Evolutionary conservation across 2,329 filamentous ascomycete species (phyloP).

Genomic region (Lecanicillium sp.): DNA sequence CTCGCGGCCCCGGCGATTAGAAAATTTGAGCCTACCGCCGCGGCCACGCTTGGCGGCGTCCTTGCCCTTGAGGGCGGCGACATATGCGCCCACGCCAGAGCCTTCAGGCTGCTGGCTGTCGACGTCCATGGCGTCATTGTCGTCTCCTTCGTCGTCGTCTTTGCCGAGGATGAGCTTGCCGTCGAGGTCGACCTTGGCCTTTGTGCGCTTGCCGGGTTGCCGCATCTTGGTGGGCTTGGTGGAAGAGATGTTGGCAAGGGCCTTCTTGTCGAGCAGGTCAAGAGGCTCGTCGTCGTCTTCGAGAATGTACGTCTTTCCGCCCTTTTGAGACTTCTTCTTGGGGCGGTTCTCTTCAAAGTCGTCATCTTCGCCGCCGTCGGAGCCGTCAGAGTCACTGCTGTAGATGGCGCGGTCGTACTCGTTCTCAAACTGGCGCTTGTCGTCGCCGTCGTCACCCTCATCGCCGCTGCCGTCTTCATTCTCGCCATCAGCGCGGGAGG

Average conservation of each 20-base stretch:
- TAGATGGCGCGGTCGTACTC: slow-evolving; percentile 97
- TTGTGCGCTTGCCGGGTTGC: slow-evolving; percentile 47
- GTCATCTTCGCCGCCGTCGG: slow-evolving; percentile 44
- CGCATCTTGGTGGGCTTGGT: slow-evolving; percentile 68
- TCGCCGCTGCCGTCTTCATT: slow-evolving; percentile 50
- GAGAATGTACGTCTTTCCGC: slow-evolving; percentile 73
- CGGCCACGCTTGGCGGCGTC: slow-evolving; percentile 57
- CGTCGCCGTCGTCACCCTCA: slow-evolving; percentile 38
- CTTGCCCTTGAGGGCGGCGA: slow-evolving; percentile 59
- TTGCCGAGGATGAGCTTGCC: slow-evolving; percentile 72
- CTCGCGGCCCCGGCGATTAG: slow-evolving; percentile 46
- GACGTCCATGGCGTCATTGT: slow-evolving; percentile 52
- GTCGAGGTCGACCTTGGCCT: slow-evolving; percentile 64
- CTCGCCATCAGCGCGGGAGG: slow-evolving; percentile 46
- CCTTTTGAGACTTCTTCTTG: slow-evolving; percentile 46
- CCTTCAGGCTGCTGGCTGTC: slow-evolving; percentile 49
- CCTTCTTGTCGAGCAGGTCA: slow-evolving; percentile 81
- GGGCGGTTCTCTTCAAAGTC: slow-evolving; percentile 39
- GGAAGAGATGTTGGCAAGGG: slow-evolving; percentile 86
- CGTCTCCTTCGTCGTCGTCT: slow-evolving; percentile 40
- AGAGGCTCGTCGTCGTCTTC: slow-evolving; percentile 93
- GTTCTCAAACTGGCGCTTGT: slow-evolving; percentile 65
- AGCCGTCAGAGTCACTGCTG: slow-evolving; percentile 60
- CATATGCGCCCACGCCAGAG: slow-evolving; percentile 57
- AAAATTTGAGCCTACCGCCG: slow-evolving; percentile 63